These are phyloP conservation scores for Backusella liffmaniae DNA, from an alignment of 192 early-diverging fungal genomes.

Conservation along the genomic window DNA sequence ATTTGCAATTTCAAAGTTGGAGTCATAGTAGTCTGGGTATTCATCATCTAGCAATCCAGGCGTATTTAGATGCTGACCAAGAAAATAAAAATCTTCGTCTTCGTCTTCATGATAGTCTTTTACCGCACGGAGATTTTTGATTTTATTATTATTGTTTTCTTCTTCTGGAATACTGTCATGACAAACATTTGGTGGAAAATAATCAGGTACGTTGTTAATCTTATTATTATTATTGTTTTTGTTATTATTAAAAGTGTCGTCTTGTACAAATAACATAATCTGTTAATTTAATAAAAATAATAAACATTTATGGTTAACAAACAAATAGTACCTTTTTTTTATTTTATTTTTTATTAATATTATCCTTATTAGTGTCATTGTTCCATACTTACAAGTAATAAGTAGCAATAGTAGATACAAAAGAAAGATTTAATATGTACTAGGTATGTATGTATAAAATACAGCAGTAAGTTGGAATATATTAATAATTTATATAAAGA, in stretches of 20 bases:
- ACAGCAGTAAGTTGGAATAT: not conserved
- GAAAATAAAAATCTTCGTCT: slow-evolving; percentile 16
- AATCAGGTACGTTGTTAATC: not conserved
- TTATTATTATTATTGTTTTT: not conserved
- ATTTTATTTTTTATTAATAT: not conserved
- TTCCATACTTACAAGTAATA: not conserved
- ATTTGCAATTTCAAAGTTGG: slow-evolving; percentile 22
- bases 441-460: not conserved
- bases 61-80: slow-evolving; percentile 23
- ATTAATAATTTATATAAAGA: not conserved
- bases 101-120: slow-evolving; percentile 11
- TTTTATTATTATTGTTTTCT: slow-evolving; percentile 1
- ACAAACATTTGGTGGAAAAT: not conserved
- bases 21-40: slow-evolving; percentile 10
- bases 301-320: slow-evolving; percentile 6
- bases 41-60: slow-evolving; percentile 11
- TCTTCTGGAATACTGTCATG: slow-evolving; percentile 3
- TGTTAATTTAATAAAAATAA: not conserved
- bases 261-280: slow-evolving; percentile 6
- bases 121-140: slow-evolving; percentile 6
- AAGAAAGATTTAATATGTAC: not conserved
- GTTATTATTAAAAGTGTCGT: slow-evolving; percentile 3
- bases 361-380: not conserved
- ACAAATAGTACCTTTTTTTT: not conserved
- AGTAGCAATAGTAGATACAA: not conserved